A percentile compares a stretch with the other conserved stretches of the same genome.
phyloP scores from a whole-genome alignment of 768 basidiomycete species.

The Boletellus ananas region DNA sequence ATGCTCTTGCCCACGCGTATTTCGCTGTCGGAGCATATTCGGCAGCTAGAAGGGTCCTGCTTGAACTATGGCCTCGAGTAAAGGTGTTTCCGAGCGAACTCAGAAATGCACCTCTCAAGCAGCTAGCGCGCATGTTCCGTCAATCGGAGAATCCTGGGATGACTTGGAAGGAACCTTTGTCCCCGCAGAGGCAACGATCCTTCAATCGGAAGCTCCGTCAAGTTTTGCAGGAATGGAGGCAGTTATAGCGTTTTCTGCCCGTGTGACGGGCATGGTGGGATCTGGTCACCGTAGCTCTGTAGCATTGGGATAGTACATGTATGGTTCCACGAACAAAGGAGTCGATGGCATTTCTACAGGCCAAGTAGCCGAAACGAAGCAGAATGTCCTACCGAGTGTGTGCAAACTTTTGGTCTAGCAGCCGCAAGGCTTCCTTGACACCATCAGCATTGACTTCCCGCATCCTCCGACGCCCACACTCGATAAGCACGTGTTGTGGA shows the following conservation, averaged over 20 bases:
- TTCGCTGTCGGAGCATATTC: slow-evolving; percentile 51
- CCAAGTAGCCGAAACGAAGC: neutral
- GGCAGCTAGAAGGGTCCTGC: slow-evolving; percentile 51
- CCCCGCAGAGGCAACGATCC: slow-evolving; percentile 32
- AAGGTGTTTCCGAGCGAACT: slow-evolving; percentile 56
- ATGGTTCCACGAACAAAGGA: neutral
- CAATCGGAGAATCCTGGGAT: slow-evolving; percentile 11
- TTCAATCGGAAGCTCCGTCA: slow-evolving; percentile 38
- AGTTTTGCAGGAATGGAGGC: slow-evolving; percentile 25
- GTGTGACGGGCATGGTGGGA: neutral
- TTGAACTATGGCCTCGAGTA: slow-evolving; percentile 62
- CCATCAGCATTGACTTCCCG: slow-evolving; percentile 70
- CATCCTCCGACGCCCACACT: slow-evolving; percentile 57
- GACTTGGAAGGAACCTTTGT: slow-evolving; percentile 20
- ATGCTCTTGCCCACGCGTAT: slow-evolving; percentile 68
- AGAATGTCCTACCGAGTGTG: slow-evolving; percentile 27
- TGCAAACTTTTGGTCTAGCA: slow-evolving; percentile 65
- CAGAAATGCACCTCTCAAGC: slow-evolving; percentile 39
- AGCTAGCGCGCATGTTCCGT: slow-evolving; percentile 47
- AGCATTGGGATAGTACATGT: slow-evolving; percentile 7
- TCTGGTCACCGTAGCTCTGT: neutral
- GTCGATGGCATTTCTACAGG: neutral
- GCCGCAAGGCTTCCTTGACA: slow-evolving; percentile 68
- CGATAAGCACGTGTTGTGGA: slow-evolving; percentile 57
- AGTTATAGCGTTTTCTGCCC: slow-evolving; percentile 1